Base-by-base conservation (phyloP, 768 basidiomycete genomes). In the Kwoniella newhampshirensis region DNA sequence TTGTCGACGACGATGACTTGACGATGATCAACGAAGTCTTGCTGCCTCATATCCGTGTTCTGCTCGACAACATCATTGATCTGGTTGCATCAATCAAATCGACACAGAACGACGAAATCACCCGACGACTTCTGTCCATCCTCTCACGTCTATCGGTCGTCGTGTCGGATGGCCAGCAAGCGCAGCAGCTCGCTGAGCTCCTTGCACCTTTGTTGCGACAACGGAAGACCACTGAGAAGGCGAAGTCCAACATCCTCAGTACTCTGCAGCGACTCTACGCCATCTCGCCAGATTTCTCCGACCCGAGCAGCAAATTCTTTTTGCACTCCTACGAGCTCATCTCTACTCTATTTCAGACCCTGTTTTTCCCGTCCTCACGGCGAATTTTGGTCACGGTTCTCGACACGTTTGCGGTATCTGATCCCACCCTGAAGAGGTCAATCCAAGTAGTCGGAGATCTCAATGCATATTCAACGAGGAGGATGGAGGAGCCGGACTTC, bases 401-500 rank as follows among this genome's bases (percentile, higher is more conserved):
- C 77, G 78, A 78, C 43, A 78, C 78, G 13, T 75, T 87, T 23
- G 79, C 81, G 0, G 64, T 73, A 0, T 75, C 84, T 9, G 81
- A 87, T 56, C 56, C 75, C 0, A 75, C 80, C 2, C 77, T 90
- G 26, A 27, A 40, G 54, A 66, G 28, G 57, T 60, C 89, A 0
- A 81, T 85, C 1, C 74, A 79, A 6, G 75, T 92, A 4, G 66
- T 91, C 51, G 82, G 81, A 7, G 73, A 78, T 2, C 80, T 98
- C 61, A 98, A 98, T 67, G 86, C 94, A 0, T 99, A 86, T 71
- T 94, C 92, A 0, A 75, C 75, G 0, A 87, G 85, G 66, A 82
- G 91, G 6, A 75, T 91, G 30, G 91, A 94, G 54, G 92, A 98
- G 70, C 89, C 92, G 2, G 91, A 98, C 74, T 97, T 96, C 63